Percentiles rank a stretch among this genome's conserved stretches.
These are phyloP conservation scores for Oryza officinalis DNA, from an alignment of 176 grass and related monocot species.

Conservation along the genomic window DNA sequence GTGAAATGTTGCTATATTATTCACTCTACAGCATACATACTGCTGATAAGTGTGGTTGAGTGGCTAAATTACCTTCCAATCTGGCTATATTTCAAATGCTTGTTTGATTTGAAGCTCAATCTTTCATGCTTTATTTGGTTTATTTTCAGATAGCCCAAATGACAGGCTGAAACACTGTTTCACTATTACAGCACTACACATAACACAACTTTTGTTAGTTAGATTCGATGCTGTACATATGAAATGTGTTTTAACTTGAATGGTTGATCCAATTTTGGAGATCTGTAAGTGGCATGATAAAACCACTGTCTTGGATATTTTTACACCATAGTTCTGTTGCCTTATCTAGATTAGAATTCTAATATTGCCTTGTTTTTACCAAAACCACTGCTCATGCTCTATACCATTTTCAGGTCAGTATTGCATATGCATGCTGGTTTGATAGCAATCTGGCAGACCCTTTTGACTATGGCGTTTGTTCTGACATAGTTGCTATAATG, in stretches of 20 bases:
- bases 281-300: background rate
- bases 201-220: background rate
- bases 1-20: conserved; percentile 6
- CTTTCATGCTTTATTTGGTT: conserved; percentile 7
- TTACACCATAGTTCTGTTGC: background rate
- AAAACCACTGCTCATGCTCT: background rate
- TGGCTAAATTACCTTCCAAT: conserved; percentile 7
- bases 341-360: background rate
- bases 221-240: background rate
- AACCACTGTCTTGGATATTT: background rate
- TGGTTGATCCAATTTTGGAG: background rate
- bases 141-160: conserved; percentile 6
- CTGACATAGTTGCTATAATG: background rate
- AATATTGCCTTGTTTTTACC: background rate
- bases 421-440: background rate
- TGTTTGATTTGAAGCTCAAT: conserved; percentile 24
- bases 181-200: background rate
- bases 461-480: background rate
- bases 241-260: conserved; percentile 5
- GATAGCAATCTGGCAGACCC: background rate
- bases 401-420: background rate
- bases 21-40: conserved; percentile 1
- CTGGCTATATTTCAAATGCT: background rate
- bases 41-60: conserved; percentile 8
- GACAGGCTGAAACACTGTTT: background rate